Conservation (phyloP, 345 rosid species). For the Rhodomyrtus tomentosa region DNA sequence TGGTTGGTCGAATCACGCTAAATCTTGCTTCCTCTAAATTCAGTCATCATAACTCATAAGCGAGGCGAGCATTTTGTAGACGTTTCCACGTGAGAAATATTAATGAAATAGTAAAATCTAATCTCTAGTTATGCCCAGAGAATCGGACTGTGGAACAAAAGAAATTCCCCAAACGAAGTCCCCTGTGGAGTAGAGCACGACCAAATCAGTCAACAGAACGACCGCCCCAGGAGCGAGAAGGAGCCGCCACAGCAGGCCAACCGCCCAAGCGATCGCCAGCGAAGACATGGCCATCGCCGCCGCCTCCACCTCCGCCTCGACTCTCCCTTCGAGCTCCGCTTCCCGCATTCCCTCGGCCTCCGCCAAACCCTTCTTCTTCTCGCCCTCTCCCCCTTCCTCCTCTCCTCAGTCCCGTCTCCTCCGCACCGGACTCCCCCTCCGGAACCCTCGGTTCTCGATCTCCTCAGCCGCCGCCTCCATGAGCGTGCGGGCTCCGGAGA, state of each 20-base stretch:
- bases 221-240: background rate
- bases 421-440: background rate
- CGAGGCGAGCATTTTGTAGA: too few relatives aligned
- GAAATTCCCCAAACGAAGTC: background rate
- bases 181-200: background rate
- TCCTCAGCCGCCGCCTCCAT: background rate
- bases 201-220: background rate
- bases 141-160: too few relatives aligned
- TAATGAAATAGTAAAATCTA: too few relatives aligned
- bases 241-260: background rate
- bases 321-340: background rate
- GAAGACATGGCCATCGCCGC: slow-evolving; percentile 4
- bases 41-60: too few relatives aligned
- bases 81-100: too few relatives aligned
- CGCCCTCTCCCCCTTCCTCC: background rate
- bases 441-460: background rate
- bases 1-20: too few relatives aligned
- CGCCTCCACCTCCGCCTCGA: background rate
- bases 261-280: background rate
- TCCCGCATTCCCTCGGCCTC: background rate
- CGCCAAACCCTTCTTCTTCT: background rate
- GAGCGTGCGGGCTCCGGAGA: slow-evolving; percentile 5
- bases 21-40: too few relatives aligned
- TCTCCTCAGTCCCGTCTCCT: background rate
- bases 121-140: too few relatives aligned